Evolutionary conservation across 768 basidiomycete species (phyloP), one percentile per base, ranked within the genome.

Genomic region (Omphalotus guepiniiformis): DNA sequence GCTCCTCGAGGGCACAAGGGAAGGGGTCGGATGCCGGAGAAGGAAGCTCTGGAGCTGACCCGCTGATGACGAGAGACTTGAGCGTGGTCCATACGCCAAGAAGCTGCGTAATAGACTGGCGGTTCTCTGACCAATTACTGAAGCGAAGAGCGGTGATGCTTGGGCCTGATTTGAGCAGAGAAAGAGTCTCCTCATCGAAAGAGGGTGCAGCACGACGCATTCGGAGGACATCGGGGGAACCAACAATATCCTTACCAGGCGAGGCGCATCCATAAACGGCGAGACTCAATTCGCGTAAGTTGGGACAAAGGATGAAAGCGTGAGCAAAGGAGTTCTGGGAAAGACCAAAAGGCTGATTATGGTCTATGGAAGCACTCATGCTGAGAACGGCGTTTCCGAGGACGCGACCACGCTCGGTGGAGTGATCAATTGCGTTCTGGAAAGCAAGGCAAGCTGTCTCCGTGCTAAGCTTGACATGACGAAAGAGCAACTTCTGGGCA

Each of bases 41-140:
- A 26, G 74, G 67, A 42, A 73, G 71, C 47, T 71, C 67, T 6
- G 83, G 81, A 0, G 65, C 66, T n/a, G 76, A 77, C 26, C 83
- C 85, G 48, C 76, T 73, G 34, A 84, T 70, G 42, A 74, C 69
- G 27, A 88, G 74, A 18, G 74, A 72, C 44, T 66, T 67, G 47
- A 88, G 64, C 13, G 73, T 68, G 2, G 83, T 73, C 78, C 81
- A 87, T 47, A 82, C 66, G 42, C 76, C 73, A 52, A 88, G 76
- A 32, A 88, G 74, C 61, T 84, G 81, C 39, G 71, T 65, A 42
- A 87, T 65, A 13, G 75, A 66, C 32, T 76, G 63, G 41, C 72
- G 63, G 57, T 83, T 80, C 51, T 81, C 76, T 9, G 85, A 81
- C 83, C 83, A 87, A 58, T 88, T 88, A 58, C 73, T 76, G 56